These are phyloP conservation scores for Wickerhamiella brachini DNA, from an alignment of 805 yeast genomes.

Conservation along the genomic window DNA sequence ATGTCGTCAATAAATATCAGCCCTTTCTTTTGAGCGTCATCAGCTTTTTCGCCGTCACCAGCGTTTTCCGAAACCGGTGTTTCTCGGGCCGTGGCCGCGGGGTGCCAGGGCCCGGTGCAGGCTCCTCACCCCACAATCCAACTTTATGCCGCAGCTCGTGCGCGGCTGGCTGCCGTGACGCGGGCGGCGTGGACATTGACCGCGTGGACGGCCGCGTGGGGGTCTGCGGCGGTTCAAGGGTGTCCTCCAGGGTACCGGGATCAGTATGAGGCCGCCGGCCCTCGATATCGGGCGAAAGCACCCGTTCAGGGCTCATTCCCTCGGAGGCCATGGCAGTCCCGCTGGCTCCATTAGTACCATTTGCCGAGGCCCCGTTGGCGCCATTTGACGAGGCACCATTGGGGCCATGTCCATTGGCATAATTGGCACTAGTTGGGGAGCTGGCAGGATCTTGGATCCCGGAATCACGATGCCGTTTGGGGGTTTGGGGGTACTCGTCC, in stretches of 20 bases:
- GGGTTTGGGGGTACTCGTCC: not conserved
- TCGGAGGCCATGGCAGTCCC: not conserved
- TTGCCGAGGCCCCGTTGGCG: too few species aligned
- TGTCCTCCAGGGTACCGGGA: not conserved
- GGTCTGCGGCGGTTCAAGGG: not conserved
- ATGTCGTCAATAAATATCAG: not conserved
- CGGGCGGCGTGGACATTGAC: constrained; percentile 1
- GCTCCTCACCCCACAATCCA: not conserved
- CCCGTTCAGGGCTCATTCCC: not conserved
- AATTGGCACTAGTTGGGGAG: not conserved
- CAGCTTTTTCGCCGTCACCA: constrained; percentile 1
- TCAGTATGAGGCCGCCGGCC: not conserved
- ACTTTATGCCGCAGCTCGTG: not conserved
- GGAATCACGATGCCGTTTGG: constrained; percentile 1
- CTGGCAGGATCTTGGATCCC: not conserved
- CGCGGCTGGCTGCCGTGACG: not conserved
- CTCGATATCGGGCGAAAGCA: not conserved
- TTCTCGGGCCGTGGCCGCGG: not conserved
- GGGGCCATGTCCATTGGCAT: not conserved
- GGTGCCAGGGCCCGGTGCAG: constrained; percentile 1
- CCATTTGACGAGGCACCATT: not conserved
- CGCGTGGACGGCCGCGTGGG: not conserved
- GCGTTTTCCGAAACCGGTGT: not conserved
- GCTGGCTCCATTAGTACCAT: not conserved
- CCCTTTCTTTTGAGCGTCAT: not conserved